Conservation (phyloP, 2,329 filamentous ascomycete genomes). For the Fusarium longipes region DNA sequence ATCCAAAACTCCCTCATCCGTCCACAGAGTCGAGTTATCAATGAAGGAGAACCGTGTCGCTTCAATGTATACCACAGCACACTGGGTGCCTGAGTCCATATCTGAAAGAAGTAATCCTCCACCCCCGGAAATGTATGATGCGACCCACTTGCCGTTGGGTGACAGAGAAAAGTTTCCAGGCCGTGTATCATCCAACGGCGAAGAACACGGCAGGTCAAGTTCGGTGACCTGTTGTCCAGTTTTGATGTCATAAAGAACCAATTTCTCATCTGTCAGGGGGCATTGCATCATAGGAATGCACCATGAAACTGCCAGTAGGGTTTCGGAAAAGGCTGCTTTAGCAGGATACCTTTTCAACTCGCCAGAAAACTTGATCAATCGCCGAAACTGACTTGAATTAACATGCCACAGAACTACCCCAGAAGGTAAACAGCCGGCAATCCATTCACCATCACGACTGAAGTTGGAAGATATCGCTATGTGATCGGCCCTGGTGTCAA, state of each 20-base stretch:
- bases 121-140: not conserved
- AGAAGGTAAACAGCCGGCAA: too few relatives aligned
- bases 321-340: too few relatives aligned
- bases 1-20: rapidly evolving
- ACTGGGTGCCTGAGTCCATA: not conserved
- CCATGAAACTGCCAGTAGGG: too few relatives aligned
- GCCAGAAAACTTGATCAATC: too few relatives aligned
- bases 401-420: too few relatives aligned
- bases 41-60: not conserved
- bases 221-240: not conserved
- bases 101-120: not conserved
- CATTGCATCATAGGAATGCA: too few relatives aligned
- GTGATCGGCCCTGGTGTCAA: too few relatives aligned
- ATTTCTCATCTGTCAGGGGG: too few relatives aligned
- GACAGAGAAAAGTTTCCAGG: not conserved
- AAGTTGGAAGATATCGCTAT: too few relatives aligned
- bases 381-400: too few relatives aligned
- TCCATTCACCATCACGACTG: too few relatives aligned
- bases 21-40: not conserved
- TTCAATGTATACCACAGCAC: not conserved
- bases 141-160: not conserved
- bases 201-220: not conserved
- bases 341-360: too few relatives aligned
- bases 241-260: not conserved
- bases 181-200: not conserved